These are phyloP conservation scores for Suhomyces canberraensis DNA, from an alignment of 805 yeast genomes.

Conservation along the genomic window DNA sequence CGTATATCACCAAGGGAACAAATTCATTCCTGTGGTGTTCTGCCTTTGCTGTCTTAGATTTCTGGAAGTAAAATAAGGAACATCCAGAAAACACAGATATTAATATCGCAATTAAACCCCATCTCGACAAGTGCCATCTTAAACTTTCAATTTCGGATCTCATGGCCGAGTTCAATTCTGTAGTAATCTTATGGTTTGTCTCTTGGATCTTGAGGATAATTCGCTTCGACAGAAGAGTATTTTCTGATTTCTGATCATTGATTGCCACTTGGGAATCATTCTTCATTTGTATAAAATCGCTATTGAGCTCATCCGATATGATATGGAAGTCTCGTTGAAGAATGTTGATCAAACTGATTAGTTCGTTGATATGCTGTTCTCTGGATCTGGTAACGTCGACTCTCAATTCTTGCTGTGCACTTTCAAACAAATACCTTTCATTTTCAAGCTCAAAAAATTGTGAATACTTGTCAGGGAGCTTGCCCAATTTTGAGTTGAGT, in stretches of 20 bases:
- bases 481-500: conserved; percentile 38
- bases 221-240: conserved; percentile 67
- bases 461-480: conserved; percentile 46
- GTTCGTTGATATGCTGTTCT: conserved; percentile 63
- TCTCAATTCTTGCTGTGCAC: conserved; percentile 83
- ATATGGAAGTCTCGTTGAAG: conserved; percentile 71
- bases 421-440: conserved; percentile 83
- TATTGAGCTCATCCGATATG: conserved; percentile 71
- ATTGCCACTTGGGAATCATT: conserved; percentile 81
- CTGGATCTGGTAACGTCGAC: conserved; percentile 75
- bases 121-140: conserved; percentile 89
- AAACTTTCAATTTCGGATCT: conserved; percentile 83
- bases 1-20: conserved; percentile 40
- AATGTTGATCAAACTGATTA: conserved; percentile 62
- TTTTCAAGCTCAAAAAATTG: conserved; percentile 74
- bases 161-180: conserved; percentile 76
- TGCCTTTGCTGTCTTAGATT: conserved; percentile 19
- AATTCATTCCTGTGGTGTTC: conserved; percentile 31
- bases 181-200: conserved; percentile 77
- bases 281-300: conserved; percentile 53
- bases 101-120: conserved; percentile 77
- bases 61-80: conserved; percentile 50
- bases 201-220: conserved; percentile 74
- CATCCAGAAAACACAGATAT: conserved; percentile 56
- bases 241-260: conserved; percentile 82